Percentiles rank a stretch among this genome's conserved stretches.
Evolutionary conservation across 2,329 filamentous ascomycete species (phyloP).

Genomic region (Coccinonectria pachysandricola): DNA sequence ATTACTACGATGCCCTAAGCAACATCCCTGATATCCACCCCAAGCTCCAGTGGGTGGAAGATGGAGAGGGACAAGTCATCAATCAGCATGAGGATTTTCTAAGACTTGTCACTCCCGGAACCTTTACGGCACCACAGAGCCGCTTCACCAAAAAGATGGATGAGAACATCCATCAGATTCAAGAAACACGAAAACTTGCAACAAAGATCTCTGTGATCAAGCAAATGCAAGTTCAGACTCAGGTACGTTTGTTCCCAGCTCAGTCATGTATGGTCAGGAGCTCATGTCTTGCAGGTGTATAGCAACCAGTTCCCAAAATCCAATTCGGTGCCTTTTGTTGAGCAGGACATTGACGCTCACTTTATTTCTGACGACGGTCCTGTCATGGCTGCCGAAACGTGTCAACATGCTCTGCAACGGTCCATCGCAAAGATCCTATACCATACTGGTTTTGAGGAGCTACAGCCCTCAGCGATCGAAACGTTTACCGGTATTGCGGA

Average conservation of each 20-base stretch:
- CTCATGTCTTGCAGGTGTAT: no score
- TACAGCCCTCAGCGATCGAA: slow-evolving; percentile 89
- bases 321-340: slow-evolving; percentile 77
- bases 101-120: slow-evolving; percentile 61
- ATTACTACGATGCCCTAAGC: slow-evolving; percentile 86
- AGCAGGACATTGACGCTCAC: slow-evolving; percentile 78
- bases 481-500: slow-evolving; percentile 79
- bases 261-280: no score
- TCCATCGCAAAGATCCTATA: slow-evolving; percentile 94
- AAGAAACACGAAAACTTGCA: slow-evolving; percentile 90
- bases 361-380: slow-evolving; percentile 83
- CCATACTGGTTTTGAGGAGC: slow-evolving; percentile 91
- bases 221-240: slow-evolving; percentile 97
- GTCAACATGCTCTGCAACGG: slow-evolving; percentile 74
- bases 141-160: slow-evolving; percentile 72
- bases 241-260: no score
- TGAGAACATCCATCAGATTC: slow-evolving; percentile 85
- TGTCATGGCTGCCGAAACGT: slow-evolving; percentile 74
- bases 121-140: slow-evolving; percentile 66
- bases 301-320: slow-evolving; percentile 98
- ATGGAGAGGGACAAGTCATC: slow-evolving; percentile 78
- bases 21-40: slow-evolving; percentile 75
- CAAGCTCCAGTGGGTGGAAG: slow-evolving; percentile 77
- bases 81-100: slow-evolving; percentile 82
- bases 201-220: slow-evolving; percentile 97